Conservation (phyloP, 108 stramenopile species). For the Nannochloropsis salina region DNA sequence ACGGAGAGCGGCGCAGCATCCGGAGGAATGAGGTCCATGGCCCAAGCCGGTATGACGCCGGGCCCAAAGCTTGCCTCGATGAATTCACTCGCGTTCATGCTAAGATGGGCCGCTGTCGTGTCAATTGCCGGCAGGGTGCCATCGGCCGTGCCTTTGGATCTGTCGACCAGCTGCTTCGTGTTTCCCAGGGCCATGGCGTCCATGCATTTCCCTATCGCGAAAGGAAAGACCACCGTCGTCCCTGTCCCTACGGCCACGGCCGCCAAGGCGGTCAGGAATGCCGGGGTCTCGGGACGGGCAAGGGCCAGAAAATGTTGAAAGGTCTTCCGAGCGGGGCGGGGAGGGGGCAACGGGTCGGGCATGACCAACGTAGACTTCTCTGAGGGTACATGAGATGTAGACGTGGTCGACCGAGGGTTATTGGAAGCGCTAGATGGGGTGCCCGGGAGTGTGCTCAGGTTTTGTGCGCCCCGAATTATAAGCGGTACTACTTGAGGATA, state of each 20-base stretch:
- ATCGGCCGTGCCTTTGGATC: neutral
- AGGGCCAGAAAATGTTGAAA: conserved; percentile 20
- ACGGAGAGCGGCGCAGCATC: conserved; percentile 25
- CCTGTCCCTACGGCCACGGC: conserved; percentile 22
- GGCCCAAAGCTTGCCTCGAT: conserved; percentile 21
- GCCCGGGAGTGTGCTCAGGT: too few species aligned
- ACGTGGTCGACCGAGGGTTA: neutral
- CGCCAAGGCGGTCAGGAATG: conserved; percentile 14
- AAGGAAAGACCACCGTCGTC: conserved; percentile 34
- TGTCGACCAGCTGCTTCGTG: neutral
- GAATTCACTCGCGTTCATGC: neutral
- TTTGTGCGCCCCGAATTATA: too few species aligned
- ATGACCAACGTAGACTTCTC: neutral
- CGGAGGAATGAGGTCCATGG: conserved; percentile 22
- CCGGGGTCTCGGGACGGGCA: neutral
- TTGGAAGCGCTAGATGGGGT: too few species aligned
- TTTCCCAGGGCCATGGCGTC: neutral
- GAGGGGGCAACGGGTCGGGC: neutral
- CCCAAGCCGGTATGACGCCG: conserved; percentile 1
- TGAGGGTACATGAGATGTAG: neutral
- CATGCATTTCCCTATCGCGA: conserved; percentile 35
- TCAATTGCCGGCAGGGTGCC: neutral
- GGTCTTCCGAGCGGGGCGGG: neutral
- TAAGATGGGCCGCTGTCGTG: neutral
- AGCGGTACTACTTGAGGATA: too few species aligned